These are phyloP conservation scores for Pleoardoris graminearum DNA, from an alignment of 2,329 filamentous ascomycete species.

Conservation along the genomic window DNA sequence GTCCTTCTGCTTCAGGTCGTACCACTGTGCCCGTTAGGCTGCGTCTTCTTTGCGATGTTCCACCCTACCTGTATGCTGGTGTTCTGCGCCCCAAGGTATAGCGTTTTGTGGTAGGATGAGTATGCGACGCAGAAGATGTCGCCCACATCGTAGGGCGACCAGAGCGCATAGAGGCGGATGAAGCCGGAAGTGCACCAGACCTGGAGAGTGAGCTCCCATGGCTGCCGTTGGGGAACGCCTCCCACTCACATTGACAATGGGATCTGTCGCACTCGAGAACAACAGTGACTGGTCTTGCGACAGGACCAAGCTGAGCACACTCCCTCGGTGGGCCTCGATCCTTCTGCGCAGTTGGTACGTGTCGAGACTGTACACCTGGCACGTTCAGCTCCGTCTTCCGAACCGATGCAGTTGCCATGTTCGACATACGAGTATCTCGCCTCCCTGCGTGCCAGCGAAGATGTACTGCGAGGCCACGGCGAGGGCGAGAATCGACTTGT, in stretches of 20 bases:
- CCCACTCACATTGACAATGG: conserved; percentile 74
- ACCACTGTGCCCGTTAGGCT: conserved; percentile 63
- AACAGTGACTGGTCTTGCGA: conserved; percentile 74
- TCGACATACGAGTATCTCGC: conserved; percentile 74
- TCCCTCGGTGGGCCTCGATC: conserved; percentile 88
- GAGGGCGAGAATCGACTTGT: conserved; percentile 79
- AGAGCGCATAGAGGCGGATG: conserved; percentile 81
- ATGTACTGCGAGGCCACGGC: conserved; percentile 79
- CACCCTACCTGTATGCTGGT: conserved; percentile 74
- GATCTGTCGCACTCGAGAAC: conserved; percentile 91
- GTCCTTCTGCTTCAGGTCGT: conserved; percentile 68
- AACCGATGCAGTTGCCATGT: neutral
- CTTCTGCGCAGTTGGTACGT: conserved; percentile 80
- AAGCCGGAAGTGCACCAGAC: conserved; percentile 82
- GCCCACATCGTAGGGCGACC: conserved; percentile 90
- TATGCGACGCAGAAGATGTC: conserved; percentile 96
- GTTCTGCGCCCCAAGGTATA: conserved; percentile 93
- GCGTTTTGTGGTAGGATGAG: conserved; percentile 74
- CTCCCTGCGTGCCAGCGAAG: conserved; percentile 90
- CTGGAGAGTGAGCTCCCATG: conserved; percentile 37
- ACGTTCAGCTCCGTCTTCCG: conserved; percentile 18
- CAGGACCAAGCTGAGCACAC: conserved; percentile 82
- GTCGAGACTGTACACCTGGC: conserved; percentile 76
- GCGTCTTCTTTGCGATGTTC: neutral
- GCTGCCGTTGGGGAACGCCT: neutral